Conservation (phyloP, 169 alveolate genomes). For the Cryptosporidium canis region DNA sequence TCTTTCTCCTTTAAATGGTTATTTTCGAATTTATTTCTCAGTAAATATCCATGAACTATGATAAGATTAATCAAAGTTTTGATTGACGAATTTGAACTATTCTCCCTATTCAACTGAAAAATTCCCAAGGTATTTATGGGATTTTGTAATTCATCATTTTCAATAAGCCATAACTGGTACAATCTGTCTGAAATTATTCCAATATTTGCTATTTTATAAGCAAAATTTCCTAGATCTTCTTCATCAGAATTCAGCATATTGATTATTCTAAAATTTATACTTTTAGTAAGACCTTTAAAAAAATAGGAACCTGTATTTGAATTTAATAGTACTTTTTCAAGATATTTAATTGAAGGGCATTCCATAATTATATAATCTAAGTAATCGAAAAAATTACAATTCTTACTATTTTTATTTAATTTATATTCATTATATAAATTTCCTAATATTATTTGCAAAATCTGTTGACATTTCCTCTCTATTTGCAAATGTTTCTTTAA, state of each 20-base stretch:
- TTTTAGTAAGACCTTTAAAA: not conserved
- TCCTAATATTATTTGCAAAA: not conserved
- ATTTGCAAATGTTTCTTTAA: not conserved
- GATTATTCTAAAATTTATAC: not conserved
- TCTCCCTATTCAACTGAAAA: not conserved
- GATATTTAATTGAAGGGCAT: not conserved
- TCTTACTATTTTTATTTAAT: not conserved
- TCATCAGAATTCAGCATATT: not conserved
- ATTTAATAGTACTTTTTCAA: not conserved
- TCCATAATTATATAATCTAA: not conserved
- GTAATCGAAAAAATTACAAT: not conserved
- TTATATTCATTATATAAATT: not conserved
- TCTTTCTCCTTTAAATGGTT: not conserved
- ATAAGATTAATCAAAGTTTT: not conserved
- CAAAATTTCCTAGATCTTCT: not conserved
- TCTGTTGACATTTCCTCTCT: not conserved
- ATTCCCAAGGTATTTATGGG: not conserved
- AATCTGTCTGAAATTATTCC: not conserved
- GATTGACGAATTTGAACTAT: not conserved
- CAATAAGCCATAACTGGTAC: not conserved
- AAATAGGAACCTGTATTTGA: not conserved
- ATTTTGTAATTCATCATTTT: not conserved
- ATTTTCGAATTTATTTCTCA: not conserved
- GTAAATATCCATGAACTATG: not conserved
- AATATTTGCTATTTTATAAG: not conserved